Evolutionary conservation across 768 basidiomycete species (phyloP).

Genomic region (Pluteus cervinus): DNA sequence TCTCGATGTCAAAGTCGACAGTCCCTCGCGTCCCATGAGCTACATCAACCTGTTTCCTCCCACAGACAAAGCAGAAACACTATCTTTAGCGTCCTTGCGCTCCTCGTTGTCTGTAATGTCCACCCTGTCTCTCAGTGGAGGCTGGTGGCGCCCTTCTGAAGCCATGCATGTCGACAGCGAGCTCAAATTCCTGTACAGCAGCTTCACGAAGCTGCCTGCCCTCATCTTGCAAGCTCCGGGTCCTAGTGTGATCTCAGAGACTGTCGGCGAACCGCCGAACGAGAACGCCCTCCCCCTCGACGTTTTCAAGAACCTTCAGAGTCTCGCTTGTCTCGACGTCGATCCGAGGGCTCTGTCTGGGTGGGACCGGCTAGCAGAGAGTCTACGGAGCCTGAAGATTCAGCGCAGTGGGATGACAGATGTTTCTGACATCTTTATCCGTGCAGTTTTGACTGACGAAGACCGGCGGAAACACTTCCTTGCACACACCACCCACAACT

Average conservation of each 20-base stretch:
- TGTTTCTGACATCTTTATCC: constrained; percentile 68
- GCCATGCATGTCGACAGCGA: constrained; percentile 60
- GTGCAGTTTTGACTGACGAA: constrained; percentile 74
- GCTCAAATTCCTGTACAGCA: constrained; percentile 83
- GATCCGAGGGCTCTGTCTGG: constrained; percentile 80
- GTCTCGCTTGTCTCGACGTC: constrained; percentile 68
- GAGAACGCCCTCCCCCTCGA: constrained; percentile 77
- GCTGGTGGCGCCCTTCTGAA: constrained; percentile 66
- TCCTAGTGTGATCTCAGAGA: constrained; percentile 60
- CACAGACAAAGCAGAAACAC: constrained; percentile 63
- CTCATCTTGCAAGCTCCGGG: constrained; percentile 61
- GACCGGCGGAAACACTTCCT: constrained; percentile 50
- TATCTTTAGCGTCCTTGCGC: constrained; percentile 69
- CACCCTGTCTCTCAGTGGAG: constrained; percentile 60
- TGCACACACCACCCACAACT: constrained; percentile 45
- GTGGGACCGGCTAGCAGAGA: constrained; percentile 74
- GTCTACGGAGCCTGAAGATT: constrained; percentile 68
- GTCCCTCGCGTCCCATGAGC: constrained; percentile 71
- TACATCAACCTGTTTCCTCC: constrained; percentile 55
- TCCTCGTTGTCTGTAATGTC: constrained; percentile 77
- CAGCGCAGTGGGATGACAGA: constrained; percentile 80
- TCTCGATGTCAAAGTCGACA: constrained; percentile 70
- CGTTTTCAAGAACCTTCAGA: constrained; percentile 79
- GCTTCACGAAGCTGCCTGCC: constrained; percentile 87
- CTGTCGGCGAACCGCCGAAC: constrained; percentile 61